Evolutionary conservation across 2,329 filamentous ascomycete species (phyloP), one percentile per base, ranked within the genome.

Genomic region (Cadophora luteo-olivacea): DNA sequence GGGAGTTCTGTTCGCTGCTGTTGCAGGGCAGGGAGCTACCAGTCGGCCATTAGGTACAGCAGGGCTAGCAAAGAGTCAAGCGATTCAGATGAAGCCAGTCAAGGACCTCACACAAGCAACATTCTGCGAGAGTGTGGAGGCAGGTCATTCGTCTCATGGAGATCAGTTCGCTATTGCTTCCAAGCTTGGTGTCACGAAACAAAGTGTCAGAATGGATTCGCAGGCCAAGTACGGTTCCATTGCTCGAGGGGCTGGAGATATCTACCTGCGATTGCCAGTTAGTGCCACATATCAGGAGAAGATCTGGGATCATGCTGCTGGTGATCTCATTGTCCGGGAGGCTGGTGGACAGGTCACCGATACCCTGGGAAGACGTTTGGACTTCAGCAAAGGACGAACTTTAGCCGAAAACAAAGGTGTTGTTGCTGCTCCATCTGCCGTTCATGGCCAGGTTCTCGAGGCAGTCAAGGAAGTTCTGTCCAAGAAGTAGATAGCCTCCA

Each of bases 281-380:
- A 92, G 88, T 79, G 91, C 91, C 75, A 90, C 91, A 65, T 99
- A 99, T 82, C 89, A 97, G 80, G 96, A 99, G 86, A 99, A 99
- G 88, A 99, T 99, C 74, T 99, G 96, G 96, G 96, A 99, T 79
- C 96, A 99, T 80, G 96, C 96, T 22, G 96, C 95, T 14, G 96
- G 96, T 51, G 94, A 97, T 76, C 82, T 99, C 68, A 94, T 99
- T 73, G 96, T 98, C 51, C 87, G 94, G 67, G 97, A 99, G 82
- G 94, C 96, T 2, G 96, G 96, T 63, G 97, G 96, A 61, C 85
- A 92, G 77, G 95, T 99, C 65, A 97, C 94, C 0, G 97, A 99
- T 81, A 91, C 94, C 51, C 86, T 91, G 70, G 96, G 97, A 75
- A 92, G 92, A 78, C 86, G 89, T 69, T 84, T 99, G 68, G 91